Evolutionary conservation across 1,284 basidiomycete genomes (phyloP), one percentile per base, ranked within the genome.

Genomic region (Naganishia cerealis): DNA sequence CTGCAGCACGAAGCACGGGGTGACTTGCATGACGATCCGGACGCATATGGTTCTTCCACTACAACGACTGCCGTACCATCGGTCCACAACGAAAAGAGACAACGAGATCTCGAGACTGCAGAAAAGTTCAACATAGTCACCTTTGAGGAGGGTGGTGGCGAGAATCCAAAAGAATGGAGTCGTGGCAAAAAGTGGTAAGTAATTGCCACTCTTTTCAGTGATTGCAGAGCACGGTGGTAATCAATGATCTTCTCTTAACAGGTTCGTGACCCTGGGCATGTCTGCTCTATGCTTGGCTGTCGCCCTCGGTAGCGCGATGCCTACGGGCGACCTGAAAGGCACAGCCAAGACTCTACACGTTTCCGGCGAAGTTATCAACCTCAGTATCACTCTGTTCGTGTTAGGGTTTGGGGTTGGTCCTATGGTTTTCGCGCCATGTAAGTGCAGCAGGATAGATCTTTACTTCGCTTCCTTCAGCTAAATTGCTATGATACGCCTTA

Each of bases 331-430:
- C 89, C 0, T 89, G 91, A 75, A 74, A 76, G 0, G 87, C 85
- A 0, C 81, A 89, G 54, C 82, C 86, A 46, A 70, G 75, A 26
- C 87, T 10, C 89, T 91, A 69, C 79, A 83, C 66, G 84, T 90
- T 40, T 82, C 84, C 1, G 82, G 83, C 38, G 85, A 86, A 70
- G 87, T 91, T 71, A 87, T 91, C 1, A 87, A 90, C 78, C 84
- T 92, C 13, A 84, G 84, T 4, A 83, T 92, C 46, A 88, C 87
- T 67, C 75, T 92, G 10, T 93, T 87, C 63, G 83, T 85, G n/a
- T 70, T 77, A 16, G 87, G 87, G 0, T 78, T 86, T 15, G 85
- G 66, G 33, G 65, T 81, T 13, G 84, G 85, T 3, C 85, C 85
- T 3, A 72, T 87, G 8, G 75, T 87, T 4, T 83, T 87, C 4